Base-by-base conservation (phyloP, 2,329 filamentous ascomycete species). In the Decorospora gaudefroyi region DNA sequence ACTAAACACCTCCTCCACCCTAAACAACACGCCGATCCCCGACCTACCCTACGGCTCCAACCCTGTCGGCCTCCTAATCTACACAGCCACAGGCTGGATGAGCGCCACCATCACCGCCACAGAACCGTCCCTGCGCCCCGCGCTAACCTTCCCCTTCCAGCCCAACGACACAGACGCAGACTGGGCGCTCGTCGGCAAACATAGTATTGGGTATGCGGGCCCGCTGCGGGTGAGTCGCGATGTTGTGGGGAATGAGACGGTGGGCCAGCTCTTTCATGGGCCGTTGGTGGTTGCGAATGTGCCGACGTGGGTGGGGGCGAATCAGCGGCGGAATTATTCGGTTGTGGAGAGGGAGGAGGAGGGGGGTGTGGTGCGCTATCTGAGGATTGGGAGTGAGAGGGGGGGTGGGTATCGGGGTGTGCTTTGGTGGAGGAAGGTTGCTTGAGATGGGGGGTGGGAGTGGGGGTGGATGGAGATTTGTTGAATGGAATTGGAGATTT, bases 161-260 rank as follows among this genome's bases (percentile, higher is more conserved):
- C 16, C 43, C 21, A 49, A 42, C 16, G 60, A 65, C 19, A 35
- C 34, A 2, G 62, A 67, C 31, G 25, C 50, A 3, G 59, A 63
- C 15, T 67, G 64, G 64, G 61, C 64, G 11, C 53, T 53, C 2
- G 53, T 66, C 2, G 64, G 64, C 10, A 59, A 55, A 32, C 64
- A 67, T 22, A 56, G 53, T 23, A 46, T 67, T 11, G 55, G 57
- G 1, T 66, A 66, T 5, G 57, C 61, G 8, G 62, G 62, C 0
- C 61, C 61, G 4, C 44, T 60, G 8, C 18, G 48, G 1, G 22
- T 62, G 2, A 64, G 50, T 7, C 26, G 30, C 4, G 51, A 27
- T 3, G 6, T 64, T 2, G 53, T 55, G 0, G 54, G 50, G n/a
- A 60, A 41, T 7, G 29, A 40, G 33, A 59, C 49, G 4, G 17